Evolutionary conservation across 345 rosid species (phyloP).

Genomic region (Populus deltoides): DNA sequence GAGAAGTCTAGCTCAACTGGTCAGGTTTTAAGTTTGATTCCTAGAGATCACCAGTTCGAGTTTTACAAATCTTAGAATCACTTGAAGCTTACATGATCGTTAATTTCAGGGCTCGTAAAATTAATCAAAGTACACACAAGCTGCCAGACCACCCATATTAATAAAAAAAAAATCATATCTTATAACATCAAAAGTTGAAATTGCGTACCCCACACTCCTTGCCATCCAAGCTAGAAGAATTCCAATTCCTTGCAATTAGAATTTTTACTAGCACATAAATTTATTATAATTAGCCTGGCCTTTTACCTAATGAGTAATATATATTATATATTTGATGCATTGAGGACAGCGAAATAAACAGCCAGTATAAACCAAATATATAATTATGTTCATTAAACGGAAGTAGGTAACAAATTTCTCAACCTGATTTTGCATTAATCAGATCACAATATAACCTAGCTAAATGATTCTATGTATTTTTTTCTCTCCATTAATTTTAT

Average conservation of each 20-base stretch:
- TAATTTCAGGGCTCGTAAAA: too few relatives aligned
- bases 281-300: not conserved
- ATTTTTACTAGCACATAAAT: not conserved
- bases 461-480: not conserved
- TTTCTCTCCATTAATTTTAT: not conserved
- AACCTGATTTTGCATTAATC: not conserved
- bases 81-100: too few relatives aligned
- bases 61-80: too few relatives aligned
- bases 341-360: not conserved
- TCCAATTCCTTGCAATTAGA: not conserved
- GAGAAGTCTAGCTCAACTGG: rapidly evolving
- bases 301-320: not conserved
- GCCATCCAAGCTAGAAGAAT: not conserved
- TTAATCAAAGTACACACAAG: too few relatives aligned
- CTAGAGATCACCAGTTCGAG: too few relatives aligned
- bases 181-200: not conserved
- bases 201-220: not conserved
- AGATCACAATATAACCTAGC: not conserved
- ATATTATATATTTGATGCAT: too few relatives aligned
- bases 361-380: not conserved
- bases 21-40: too few relatives aligned
- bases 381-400: not conserved
- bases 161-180: not conserved
- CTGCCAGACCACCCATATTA: too few relatives aligned
- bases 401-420: not conserved